Evolutionary conservation across 192 early-diverging fungal species (phyloP), one percentile per base, ranked within the genome.

Genomic region (Mycoemilia scoparia): DNA sequence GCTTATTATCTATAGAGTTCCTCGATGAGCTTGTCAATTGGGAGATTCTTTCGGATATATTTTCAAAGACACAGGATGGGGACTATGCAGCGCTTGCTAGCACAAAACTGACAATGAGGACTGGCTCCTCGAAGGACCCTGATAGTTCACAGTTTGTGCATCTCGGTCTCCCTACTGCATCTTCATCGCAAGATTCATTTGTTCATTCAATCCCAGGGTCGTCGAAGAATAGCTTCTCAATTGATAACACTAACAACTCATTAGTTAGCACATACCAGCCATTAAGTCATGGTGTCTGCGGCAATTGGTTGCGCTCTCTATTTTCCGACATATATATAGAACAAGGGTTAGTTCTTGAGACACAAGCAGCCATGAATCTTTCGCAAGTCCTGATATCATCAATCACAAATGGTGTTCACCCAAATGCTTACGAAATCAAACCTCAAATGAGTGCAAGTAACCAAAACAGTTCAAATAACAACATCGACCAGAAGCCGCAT

Each of bases 301-400:
- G 4, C 15, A 38, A 29, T 12, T 62, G 59, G 59, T 38, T 56
- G 9, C 21, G 23, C 10, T 34, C 43, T 13, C 50, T 77, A 7
- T 78, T 74, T 33, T 11, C 39, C 10, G 64, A 61, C 35, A 16
- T 51, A 7, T 78, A 67, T 39, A 34, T 45, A 5, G 77, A 77
- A 41, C 63, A 50, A 7, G 67, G 68, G 2, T 52, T 78, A 3
- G 73, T 79, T 6, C 51, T 79, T 13, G 65, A 69, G 10, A 73
- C 75, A 0, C 53, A 41, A 8, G 45, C 44, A 24, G 44, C 71
- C 3, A 71, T 79, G 73, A 41, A 26, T 0, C 46, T 66, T 9
- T 41, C 39, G 12, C 52, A 56, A 22, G 43, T 45, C 4, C 27
- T 62, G 16, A 29, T 34, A 0, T 21, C 49, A n/a, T n/a, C n/a